Base-by-base conservation (phyloP, 805 yeast genomes). In the Debaryomyces prosopidis region DNA sequence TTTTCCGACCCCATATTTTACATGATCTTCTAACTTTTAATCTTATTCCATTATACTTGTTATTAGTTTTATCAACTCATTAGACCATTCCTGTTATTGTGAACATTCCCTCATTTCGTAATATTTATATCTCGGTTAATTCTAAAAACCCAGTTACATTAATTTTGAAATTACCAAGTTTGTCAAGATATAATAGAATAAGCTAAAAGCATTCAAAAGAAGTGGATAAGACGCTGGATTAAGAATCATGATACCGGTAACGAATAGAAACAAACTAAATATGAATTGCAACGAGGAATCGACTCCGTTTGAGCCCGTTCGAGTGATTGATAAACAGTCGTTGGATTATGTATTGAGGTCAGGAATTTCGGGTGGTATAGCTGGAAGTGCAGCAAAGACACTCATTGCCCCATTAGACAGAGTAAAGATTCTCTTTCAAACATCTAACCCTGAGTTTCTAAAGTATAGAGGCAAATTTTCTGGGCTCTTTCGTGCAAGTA, bases 361-460 rank as follows among this genome's bases (percentile, higher is more conserved):
- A 16, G 99, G 96, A 0, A 52, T 90, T 0, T 96, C 99, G 0
- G 99, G 99, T 15, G 99, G 99, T 2, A 55, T 88, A 3, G 97
- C 98, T 0, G 99, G 99, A 1, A 82, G 90, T 43, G 89, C 94
- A n/a, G 98, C 97, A 2, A 94, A 94, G 60, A 89, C 98, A 0
- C 72, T 91, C 44, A 88, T 94, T 36, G 99, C 99, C 0, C 99
- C 99, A 1, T 66, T 94, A 46, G 99, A 94, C 66, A 77, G 99
- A 56, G 92, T 94, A 53, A 94, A 94, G 69, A 94, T 94, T 59
- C 71, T 94, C 39, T 94, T 94, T 66, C 99, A 94, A 68, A 94
- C 99, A 1, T 82, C 92, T 15, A 90, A 92, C 59, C 97, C 98
- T 0, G 92, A 86, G 49, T 94, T 88, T 57, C 68, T 79, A 33